These are phyloP conservation scores for Cordyceps pruinosa DNA, from an alignment of 2,329 filamentous ascomycete species.

Conservation along the genomic window DNA sequence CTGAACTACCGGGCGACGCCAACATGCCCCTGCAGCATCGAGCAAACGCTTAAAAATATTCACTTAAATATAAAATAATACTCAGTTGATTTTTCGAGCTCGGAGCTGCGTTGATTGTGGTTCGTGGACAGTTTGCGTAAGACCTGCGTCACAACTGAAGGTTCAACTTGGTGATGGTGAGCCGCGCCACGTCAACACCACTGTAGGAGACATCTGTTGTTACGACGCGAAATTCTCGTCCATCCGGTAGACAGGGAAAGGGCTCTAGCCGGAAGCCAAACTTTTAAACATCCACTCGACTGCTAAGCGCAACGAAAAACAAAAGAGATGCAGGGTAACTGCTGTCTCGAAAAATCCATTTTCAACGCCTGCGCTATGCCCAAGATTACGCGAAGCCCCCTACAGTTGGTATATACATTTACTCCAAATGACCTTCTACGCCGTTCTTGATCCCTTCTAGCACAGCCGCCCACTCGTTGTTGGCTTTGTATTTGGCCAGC, in stretches of 20 bases:
- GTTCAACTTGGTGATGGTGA: too few species aligned
- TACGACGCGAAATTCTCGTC: too few species aligned
- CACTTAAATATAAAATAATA: not conserved
- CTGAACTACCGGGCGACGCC: not conserved
- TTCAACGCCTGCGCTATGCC: slow-evolving; percentile 15
- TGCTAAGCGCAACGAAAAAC: too few species aligned
- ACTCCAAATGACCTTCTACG: slow-evolving; percentile 26
- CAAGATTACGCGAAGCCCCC: not conserved
- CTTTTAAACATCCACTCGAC: too few species aligned
- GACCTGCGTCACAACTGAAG: too few species aligned
- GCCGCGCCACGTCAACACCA: too few species aligned
- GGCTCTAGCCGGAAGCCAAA: too few species aligned
- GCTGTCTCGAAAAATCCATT: not conserved
- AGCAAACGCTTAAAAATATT: not conserved
- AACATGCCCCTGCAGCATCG: not conserved
- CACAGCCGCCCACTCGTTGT: slow-evolving; percentile 42
- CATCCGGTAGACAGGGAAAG: too few species aligned
- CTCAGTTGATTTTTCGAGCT: too few species aligned
- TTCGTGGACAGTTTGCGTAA: too few species aligned
- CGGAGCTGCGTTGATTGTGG: too few species aligned
- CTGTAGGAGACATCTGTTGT: too few species aligned
- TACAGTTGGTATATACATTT: not conserved
- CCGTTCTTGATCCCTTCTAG: slow-evolving; percentile 46
- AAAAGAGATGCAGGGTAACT: not conserved
- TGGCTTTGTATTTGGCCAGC: slow-evolving; percentile 35